Evolutionary conservation across 306 rosid genomes (phyloP), one percentile per base, ranked within the genome.

Genomic region (Prunus kanzakura): DNA sequence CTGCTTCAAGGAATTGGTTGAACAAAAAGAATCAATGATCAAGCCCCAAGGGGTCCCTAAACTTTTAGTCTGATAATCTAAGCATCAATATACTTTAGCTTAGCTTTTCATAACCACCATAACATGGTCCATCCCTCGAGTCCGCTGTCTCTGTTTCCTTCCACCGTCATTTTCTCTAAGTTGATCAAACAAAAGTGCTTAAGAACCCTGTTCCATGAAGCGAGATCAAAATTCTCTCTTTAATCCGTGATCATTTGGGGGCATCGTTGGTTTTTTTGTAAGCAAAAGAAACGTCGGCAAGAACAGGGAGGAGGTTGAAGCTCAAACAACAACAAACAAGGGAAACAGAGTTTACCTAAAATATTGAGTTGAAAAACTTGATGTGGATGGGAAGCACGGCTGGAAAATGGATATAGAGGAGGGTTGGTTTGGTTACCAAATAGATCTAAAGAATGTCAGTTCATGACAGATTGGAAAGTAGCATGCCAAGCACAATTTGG

Each of bases 21-120:
- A 35, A 35, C 43, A 0, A 6, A 68, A 14, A 43, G 16, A 66
- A 78, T 47, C 25, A 47, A 19, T 69, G 51, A 61, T 70, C 54
- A 4, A 60, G 50, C 4, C 12, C n/a, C 46, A 67, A 14, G 72
- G 63, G 63, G 30, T 60, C 60, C 35, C 25, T 58, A 19, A 12
- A 50, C 50, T 51, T 75, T 75, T 75, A 51, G 52, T 57, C 35
- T 50, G 30, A 50, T 74, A 62, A 62, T 64, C 19, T 32, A 32
- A 32, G 38, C 38, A 32, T 32, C 38, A 32, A 32, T n/a, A 32
- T 15, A 51, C 64, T 12, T 51, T 32, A 32, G 7, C 7, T 32
- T 32, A 32, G 38, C 38, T 4, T 32, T 32, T 4, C 38, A 32
- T 4, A 32, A 32, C 6, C 35, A 32, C 35, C 35, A 32, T 32